Base-by-base conservation (phyloP, 495 filamentous ascomycete genomes). In the Paragyromitra xinjiangensis region DNA sequence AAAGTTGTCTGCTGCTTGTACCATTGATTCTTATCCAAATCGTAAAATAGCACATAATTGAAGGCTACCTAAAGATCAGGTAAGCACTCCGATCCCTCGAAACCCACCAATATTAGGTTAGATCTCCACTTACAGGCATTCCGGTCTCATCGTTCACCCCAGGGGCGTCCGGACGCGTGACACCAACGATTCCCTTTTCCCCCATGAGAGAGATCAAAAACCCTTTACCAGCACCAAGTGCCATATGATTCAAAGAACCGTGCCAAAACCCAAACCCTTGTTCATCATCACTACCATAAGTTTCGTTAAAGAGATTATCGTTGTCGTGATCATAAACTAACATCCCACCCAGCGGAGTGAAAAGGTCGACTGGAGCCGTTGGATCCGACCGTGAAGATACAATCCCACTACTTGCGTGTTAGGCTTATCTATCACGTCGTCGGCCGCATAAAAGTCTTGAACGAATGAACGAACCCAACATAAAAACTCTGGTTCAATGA, bases 131-230 rank as follows among this genome's bases (percentile, higher is more conserved):
- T 40, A 77, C 73, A 29, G 16, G 39, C 0, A 19, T 26, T 24
- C 73, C 73, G 2, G 59, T 64, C 40, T 77, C 73, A 73, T 73
- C 58, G 16, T 50, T 66, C n/a, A 58, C 24, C 0, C 7, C 69
- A 0, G 50, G 59, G 9, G 39, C 29, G 37, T 73, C 48, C 5
- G 58, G 26, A 1, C 58, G 39, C 24, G 45, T n/a, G 22, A 58
- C 48, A 5, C 73, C 73, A n/a, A 58, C 58, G 6, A 50, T 6
- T n/a, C 12, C 59, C 9, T 26, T 74, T 58, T 73, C 69, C 7
- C 24, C 73, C 73, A 77, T 77, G 11, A 77, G 50, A 19, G 69
- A 62, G 14, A 77, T 73, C 40, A 77, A 50, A n/a, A 77, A 77
- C 1, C 73, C 73, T 16, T 64, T 56, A 12, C 37, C 45, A 3